Evolutionary conservation across 805 yeast genomes (phyloP).

Genomic region (Gaillardinia entomophila): DNA sequence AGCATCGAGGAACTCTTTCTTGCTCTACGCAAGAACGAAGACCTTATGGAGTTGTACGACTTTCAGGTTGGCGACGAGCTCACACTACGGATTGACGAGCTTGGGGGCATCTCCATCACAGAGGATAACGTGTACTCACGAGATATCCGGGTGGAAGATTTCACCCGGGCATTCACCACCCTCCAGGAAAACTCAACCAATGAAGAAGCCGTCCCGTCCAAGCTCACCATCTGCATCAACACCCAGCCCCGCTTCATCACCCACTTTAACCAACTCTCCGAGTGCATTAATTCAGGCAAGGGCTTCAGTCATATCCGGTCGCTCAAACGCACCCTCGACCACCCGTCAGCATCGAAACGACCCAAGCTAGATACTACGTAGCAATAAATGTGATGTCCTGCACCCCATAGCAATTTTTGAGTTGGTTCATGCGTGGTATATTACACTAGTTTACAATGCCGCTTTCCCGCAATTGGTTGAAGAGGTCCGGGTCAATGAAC

Average conservation of each 20-base stretch:
- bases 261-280: constrained; percentile 17
- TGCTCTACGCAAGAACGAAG: constrained; percentile 19
- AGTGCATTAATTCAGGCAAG: constrained; percentile 11
- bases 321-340: background rate
- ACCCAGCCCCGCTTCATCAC: constrained; percentile 22
- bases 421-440: too few relatives aligned
- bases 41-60: constrained; percentile 17
- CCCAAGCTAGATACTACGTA: background rate
- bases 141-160: constrained; percentile 19
- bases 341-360: background rate
- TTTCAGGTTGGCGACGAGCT: constrained; percentile 22
- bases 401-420: too few relatives aligned
- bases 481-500: constrained; percentile 60
- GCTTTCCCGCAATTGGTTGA: constrained; percentile 44
- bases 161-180: constrained; percentile 16
- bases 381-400: too few relatives aligned
- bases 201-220: constrained; percentile 4
- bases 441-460: constrained; percentile 23
- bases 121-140: constrained; percentile 26
- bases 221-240: constrained; percentile 13
- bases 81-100: constrained; percentile 20
- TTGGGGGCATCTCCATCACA: constrained; percentile 18
- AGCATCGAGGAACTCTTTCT: constrained; percentile 21
- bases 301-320: constrained; percentile 11
- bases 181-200: constrained; percentile 8